These are phyloP conservation scores for Ceratobasidium sp. DNA, from an alignment of 1,284 basidiomycete genomes.

Conservation along the genomic window DNA sequence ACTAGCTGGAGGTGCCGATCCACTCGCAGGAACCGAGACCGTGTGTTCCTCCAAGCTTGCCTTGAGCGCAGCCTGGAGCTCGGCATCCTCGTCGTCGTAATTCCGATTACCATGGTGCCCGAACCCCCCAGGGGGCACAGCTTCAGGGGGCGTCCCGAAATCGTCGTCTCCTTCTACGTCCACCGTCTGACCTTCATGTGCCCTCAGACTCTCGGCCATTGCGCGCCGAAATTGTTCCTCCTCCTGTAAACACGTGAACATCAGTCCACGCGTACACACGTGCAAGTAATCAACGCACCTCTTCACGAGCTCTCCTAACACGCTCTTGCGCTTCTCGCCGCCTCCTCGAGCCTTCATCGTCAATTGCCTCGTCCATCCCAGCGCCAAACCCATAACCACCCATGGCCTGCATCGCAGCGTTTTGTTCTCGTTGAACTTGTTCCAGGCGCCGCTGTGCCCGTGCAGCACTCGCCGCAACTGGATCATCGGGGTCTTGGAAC, in stretches of 20 bases:
- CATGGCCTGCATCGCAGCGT: conserved; percentile 66
- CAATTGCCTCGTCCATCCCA: conserved; percentile 41
- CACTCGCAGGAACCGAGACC: conserved; percentile 55
- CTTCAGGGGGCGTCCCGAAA: conserved; percentile 40
- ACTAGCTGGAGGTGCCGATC: conserved; percentile 52
- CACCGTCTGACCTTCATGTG: conserved; percentile 49
- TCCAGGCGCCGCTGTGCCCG: conserved; percentile 67
- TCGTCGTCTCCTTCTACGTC: conserved; percentile 44
- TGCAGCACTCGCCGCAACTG: conserved; percentile 69
- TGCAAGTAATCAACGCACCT: conserved; percentile 10
- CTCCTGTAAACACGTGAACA: conserved; percentile 50
- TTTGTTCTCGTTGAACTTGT: conserved; percentile 71
- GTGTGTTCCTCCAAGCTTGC: conserved; percentile 74
- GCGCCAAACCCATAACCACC: conserved; percentile 48
- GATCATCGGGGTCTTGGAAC: conserved; percentile 56
- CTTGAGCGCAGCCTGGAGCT: conserved; percentile 82
- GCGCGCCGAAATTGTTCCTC: conserved; percentile 66
- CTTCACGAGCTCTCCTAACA: conserved; percentile 42
- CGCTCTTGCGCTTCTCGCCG: conserved; percentile 34
- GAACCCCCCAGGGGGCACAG: conserved; percentile 34
- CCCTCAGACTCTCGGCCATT: conserved; percentile 68
- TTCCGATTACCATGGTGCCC: conserved; percentile 43
- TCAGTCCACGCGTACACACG: neutral
- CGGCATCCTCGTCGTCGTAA: conserved; percentile 87
- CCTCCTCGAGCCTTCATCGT: conserved; percentile 42